Conservation (phyloP, 2,329 filamentous ascomycete species). For the Fusarium xyrophilum region DNA sequence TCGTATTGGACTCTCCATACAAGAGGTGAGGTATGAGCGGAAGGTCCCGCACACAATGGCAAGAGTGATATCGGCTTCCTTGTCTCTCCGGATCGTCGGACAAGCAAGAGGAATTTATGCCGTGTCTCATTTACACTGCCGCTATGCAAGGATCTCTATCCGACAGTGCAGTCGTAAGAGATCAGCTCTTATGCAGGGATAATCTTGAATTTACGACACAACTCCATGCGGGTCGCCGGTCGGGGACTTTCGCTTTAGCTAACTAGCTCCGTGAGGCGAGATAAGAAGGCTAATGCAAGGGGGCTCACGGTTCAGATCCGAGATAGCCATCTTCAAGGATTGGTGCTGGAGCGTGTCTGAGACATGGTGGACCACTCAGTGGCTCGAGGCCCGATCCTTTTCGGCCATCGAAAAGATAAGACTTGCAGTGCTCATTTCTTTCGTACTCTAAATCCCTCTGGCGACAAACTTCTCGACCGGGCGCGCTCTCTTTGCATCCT, state of each 20-base stretch:
- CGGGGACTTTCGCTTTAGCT: background rate
- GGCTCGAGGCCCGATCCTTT: background rate
- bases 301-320: background rate
- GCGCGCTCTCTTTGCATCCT: background rate
- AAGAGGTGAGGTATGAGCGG: fast-evolving
- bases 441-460: background rate
- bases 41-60: fast-evolving
- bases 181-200: background rate
- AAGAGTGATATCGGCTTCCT: fast-evolving
- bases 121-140: background rate
- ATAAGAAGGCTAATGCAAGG: background rate
- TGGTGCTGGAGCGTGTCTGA: background rate
- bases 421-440: background rate
- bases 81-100: background rate
- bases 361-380: background rate
- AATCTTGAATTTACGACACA: background rate
- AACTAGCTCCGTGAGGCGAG: background rate
- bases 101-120: background rate
- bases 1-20: too few species aligned
- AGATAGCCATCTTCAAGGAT: too few species aligned
- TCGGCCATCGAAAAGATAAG: background rate
- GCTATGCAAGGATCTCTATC: fast-evolving
- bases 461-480: background rate
- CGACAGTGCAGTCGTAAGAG: background rate
- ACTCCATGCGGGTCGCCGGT: fast-evolving